Base-by-base conservation (phyloP, 2,329 filamentous ascomycete genomes). In the Rhynchosporium agropyri region DNA sequence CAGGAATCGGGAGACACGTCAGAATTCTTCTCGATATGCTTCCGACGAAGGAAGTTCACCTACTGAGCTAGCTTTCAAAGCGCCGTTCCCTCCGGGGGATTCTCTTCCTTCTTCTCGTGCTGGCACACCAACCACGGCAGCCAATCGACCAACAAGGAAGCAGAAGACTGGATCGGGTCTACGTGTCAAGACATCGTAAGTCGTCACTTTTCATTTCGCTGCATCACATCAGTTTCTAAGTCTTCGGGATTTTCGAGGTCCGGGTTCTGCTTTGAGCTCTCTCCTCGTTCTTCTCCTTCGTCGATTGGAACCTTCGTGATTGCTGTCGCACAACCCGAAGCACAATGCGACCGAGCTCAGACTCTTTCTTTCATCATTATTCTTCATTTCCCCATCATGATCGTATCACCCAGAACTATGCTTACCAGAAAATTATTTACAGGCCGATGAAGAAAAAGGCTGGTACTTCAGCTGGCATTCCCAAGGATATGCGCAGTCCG, bases 401-500 rank as follows among this genome's bases (percentile, higher is more conserved):
- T 31, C 45, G 31, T 56, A 36, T 48, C 45, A 29, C 29, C 46
- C 45, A 43, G 33, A 50, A 67, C 36, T 62, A 63, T 67, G 65
- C 69, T 72, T 67, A 72, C 62, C 42, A 60, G 54, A 55, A 61
- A 60, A 38, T 50, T 56, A 48, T 40, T 53, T 63, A 67, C 74
- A 93, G 90, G 69, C 90, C 90, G 50, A 83, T 89, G 76, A 93
- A 93, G 79, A 91, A 89, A 79, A 89, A 88, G 50, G 67, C 66
- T 65, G 84, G 86, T 69, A 84, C 85, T 68, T 84, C 86, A 69
- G 88, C 87, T 74, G 89, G 89, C 71, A 81, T 90, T 74, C 84
- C 88, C 73, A 84, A 88, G 76, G 81, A 84, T 69, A 84, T 58
- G 28, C 59, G 81, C 76, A 84, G 84, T 74, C 85, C 87, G 68